Evolutionary conservation across 1,284 basidiomycete species (phyloP).

Genomic region (Moesziomyces antarcticus): DNA sequence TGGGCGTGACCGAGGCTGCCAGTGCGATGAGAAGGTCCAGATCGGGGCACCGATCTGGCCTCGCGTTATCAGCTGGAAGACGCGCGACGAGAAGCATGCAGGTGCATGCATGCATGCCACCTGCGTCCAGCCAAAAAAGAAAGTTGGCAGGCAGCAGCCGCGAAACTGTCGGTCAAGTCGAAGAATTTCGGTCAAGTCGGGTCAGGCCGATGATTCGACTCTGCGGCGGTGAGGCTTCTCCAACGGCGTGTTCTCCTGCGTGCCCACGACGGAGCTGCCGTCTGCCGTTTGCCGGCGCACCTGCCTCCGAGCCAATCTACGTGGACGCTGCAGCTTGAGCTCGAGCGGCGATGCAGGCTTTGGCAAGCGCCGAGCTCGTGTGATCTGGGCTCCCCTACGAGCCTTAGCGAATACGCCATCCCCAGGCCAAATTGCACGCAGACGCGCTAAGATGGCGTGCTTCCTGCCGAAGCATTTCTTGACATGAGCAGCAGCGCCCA

Average conservation of each 20-base stretch:
- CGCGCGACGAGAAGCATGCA: no score
- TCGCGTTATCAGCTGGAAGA: no score
- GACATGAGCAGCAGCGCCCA: background rate
- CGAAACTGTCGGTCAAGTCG: no score
- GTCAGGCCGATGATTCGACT: background rate
- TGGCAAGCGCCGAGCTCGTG: background rate
- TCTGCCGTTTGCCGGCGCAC: background rate
- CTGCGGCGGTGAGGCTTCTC: no score
- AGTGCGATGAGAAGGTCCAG: no score
- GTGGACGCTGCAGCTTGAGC: background rate
- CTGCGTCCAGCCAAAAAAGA: slow-evolving; percentile 1
- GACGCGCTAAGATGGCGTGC: background rate
- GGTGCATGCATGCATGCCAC: no score
- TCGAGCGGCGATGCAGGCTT: background rate
- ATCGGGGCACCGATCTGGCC: no score
- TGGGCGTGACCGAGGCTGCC: no score
- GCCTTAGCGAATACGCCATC: background rate
- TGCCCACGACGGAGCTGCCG: background rate
- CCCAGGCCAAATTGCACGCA: background rate
- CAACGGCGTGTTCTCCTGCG: background rate
- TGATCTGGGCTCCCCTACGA: background rate
- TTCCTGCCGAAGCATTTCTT: background rate
- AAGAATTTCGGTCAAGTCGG: no score
- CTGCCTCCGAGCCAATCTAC: background rate
- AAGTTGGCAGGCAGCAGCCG: background rate